These are phyloP conservation scores for Gonapodya sp. DNA, from an alignment of 192 early-diverging fungal genomes.

Conservation along the genomic window DNA sequence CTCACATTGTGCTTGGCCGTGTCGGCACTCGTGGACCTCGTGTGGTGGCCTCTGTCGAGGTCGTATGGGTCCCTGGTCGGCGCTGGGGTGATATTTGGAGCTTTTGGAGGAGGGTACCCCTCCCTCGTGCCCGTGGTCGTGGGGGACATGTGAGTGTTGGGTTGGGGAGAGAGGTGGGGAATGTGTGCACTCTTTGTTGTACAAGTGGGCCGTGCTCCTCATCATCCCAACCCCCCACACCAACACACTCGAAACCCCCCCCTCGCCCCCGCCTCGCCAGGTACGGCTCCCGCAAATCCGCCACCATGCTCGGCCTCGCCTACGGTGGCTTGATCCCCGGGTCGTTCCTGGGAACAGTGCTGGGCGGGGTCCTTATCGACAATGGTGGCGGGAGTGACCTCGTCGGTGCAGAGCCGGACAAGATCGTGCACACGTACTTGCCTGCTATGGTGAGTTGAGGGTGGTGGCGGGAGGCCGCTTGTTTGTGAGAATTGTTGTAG, in stretches of 20 bases:
- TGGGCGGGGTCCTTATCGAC: not conserved
- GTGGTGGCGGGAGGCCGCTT: too few relatives aligned
- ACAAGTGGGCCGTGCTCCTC: too few relatives aligned
- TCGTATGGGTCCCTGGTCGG: not conserved
- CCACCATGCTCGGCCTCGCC: not conserved
- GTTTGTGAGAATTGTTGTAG: too few relatives aligned
- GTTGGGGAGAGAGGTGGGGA: too few relatives aligned
- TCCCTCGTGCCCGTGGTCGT: not conserved
- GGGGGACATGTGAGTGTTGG: constrained; percentile 3
- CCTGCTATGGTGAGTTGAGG: not conserved
- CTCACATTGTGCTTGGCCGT: not conserved
- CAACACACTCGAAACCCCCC: not conserved
- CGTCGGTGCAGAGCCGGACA: not conserved
- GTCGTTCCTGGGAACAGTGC: not conserved
- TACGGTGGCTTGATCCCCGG: not conserved
- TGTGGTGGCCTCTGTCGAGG: not conserved
- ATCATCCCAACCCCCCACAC: too few relatives aligned
- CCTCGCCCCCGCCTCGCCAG: not conserved
- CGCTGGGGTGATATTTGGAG: not conserved
- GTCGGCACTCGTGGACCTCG: not conserved
- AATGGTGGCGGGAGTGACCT: not conserved
- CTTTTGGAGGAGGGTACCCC: not conserved
- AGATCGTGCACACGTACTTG: not conserved
- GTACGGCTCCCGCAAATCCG: not conserved
- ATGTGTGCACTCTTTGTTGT: too few relatives aligned